Evolutionary conservation across 2,329 filamentous ascomycete species (phyloP), one percentile per base, ranked within the genome.

Genomic region (Colletotrichum sp.): DNA sequence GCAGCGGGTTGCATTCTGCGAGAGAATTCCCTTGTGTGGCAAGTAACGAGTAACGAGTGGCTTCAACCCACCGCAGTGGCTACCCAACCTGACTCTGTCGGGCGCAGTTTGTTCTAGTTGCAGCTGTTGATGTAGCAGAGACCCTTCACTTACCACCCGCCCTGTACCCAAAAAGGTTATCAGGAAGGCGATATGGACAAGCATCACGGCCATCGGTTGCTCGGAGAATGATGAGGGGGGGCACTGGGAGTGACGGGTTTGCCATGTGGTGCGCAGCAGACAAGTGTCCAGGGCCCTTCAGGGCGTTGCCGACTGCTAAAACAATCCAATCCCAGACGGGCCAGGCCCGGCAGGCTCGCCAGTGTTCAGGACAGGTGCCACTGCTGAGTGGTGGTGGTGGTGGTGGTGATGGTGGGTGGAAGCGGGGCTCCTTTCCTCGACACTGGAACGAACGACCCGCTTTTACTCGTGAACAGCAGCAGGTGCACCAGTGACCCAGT

Each of bases 111-210:
- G 52, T 34, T 65, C 48, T 36, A 67, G 61, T 26, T 43, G 64
- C 63, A 60, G 70, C 36, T 63, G 65, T 60, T 34, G 43, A 24
- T 52, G 48, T 66, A 55, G 64, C 64, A 64, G 64, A 68, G 58
- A 74, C 70, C 70, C 74, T 76, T 69, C n/a, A 48, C 65, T 28
- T 66, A 71, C 48, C 71, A 68, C 67, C 61, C 72, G 34, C 18
- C 30, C 70, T 67, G 69, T 65, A 30, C 77, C 74, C 77, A 79
- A 77, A 77, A 78, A 66, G 63, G 76, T 76, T 78, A 76, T 78
- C 72, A 75, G 76, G 71, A 67, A 73, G 77, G 74, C 67, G 71
- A 74, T 81, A 80, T 79, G 38, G 66, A 77, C 79, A 64, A 78
- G 80, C 79, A 80, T 80, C 16, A 28, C 60, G 34, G 52, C 26